Percentiles rank a stretch among this genome's conserved stretches.
Evolutionary conservation across 2,329 filamentous ascomycete species (phyloP).

Genomic region (Cladosporium sp.): DNA sequence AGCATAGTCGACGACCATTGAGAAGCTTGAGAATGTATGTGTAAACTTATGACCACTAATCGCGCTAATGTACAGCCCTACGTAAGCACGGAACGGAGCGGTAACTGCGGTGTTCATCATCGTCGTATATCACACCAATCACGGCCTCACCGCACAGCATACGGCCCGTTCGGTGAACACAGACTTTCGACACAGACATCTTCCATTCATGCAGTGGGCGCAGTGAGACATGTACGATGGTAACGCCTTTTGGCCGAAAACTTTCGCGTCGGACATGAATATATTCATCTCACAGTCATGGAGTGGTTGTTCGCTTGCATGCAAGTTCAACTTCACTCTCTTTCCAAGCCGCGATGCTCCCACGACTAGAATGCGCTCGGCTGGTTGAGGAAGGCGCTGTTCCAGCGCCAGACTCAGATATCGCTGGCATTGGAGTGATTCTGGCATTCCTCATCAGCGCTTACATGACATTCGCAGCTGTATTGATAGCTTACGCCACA

Average conservation of each 20-base stretch:
- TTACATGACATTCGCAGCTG: constrained; percentile 17
- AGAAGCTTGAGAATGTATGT: too few relatives aligned
- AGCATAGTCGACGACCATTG: too few relatives aligned
- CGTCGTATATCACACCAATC: too few relatives aligned
- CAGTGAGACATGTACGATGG: not conserved
- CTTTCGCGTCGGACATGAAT: not conserved
- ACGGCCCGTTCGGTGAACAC: too few relatives aligned
- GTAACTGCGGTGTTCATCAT: too few relatives aligned
- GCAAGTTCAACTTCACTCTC: too few relatives aligned
- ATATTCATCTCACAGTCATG: too few relatives aligned
- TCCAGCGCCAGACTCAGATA: constrained; percentile 18
- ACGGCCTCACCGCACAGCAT: too few relatives aligned
- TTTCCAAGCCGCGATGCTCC: not conserved
- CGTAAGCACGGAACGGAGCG: too few relatives aligned
- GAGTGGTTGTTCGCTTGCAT: too few relatives aligned
- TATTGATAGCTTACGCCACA: constrained; percentile 15
- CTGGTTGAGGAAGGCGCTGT: constrained; percentile 1
- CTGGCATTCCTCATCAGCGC: constrained; percentile 22
- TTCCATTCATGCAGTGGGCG: not conserved
- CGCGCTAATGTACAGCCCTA: too few relatives aligned
- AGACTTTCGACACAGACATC: not conserved
- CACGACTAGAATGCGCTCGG: not conserved
- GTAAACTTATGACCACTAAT: too few relatives aligned
- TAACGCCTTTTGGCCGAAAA: not conserved
- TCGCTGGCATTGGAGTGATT: constrained; percentile 21